Conservation (phyloP, 768 basidiomycete genomes). For the Termitomyces sp. region DNA sequence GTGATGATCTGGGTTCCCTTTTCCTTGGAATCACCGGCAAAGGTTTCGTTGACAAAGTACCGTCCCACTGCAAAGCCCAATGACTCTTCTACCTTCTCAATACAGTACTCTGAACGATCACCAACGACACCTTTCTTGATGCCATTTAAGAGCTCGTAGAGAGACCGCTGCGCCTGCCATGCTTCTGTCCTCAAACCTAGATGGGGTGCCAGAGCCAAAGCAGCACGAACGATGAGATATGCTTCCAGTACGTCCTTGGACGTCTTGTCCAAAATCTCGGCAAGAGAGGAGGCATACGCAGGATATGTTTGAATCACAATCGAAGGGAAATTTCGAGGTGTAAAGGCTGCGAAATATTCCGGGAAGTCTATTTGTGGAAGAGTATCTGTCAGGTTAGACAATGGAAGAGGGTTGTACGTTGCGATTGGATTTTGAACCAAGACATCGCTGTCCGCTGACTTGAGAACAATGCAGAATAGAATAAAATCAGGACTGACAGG, state of each 20-base stretch:
- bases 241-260: constrained; percentile 73
- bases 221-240: constrained; percentile 81
- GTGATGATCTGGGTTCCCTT: constrained; percentile 84
- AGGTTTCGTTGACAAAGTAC: constrained; percentile 85
- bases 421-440: constrained; percentile 77
- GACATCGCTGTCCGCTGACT: constrained; percentile 44
- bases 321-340: constrained; percentile 71
- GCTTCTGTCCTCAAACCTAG: constrained; percentile 75
- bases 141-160: constrained; percentile 75
- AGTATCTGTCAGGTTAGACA: constrained; percentile 64
- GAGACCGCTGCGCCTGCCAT: constrained; percentile 68
- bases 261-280: constrained; percentile 65
- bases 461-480: background rate
- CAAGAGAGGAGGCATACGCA: constrained; percentile 65
- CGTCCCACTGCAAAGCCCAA: constrained; percentile 90
- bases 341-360: constrained; percentile 84
- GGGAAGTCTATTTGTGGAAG: constrained; percentile 79
- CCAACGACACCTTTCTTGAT: constrained; percentile 84
- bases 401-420: constrained; percentile 82
- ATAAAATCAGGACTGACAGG: constrained; percentile 41
- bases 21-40: constrained; percentile 71
- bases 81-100: constrained; percentile 62
- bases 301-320: constrained; percentile 83
- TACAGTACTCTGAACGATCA: constrained; percentile 83
- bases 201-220: constrained; percentile 62